Evolutionary conservation across 495 filamentous ascomycete genomes (phyloP).

Genomic region (Aspergillus conjunctus): DNA sequence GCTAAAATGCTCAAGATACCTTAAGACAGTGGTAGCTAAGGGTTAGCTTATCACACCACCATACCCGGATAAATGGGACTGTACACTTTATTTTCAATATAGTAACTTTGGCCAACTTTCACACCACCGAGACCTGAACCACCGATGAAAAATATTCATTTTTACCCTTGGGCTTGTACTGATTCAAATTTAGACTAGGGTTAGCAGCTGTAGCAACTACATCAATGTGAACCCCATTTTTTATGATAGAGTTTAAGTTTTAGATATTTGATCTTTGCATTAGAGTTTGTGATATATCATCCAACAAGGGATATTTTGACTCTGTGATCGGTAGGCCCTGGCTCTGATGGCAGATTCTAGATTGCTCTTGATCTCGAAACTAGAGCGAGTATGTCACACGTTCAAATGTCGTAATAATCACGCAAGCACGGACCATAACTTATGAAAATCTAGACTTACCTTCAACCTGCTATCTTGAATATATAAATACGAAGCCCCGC

Average conservation of each 20-base stretch:
- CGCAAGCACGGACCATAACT: background rate
- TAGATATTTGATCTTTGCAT: background rate
- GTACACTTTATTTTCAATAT: background rate
- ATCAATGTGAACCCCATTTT: background rate
- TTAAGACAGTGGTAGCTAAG: background rate
- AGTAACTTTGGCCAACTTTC: background rate
- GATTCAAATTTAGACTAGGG: background rate
- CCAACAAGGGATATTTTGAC: background rate
- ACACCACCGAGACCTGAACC: background rate
- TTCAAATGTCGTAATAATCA: conserved; percentile 1
- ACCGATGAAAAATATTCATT: conserved; percentile 5
- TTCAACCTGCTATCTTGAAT: background rate
- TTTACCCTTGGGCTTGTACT: background rate
- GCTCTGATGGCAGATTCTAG: background rate
- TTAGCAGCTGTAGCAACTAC: background rate
- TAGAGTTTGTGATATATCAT: background rate
- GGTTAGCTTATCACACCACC: conserved; percentile 3
- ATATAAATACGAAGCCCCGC: background rate
- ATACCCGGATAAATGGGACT: background rate
- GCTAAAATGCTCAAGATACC: background rate
- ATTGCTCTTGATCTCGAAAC: background rate
- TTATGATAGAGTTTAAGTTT: background rate
- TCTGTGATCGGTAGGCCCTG: background rate
- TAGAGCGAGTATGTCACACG: background rate
- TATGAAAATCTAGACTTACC: background rate